phyloP scores from a whole-genome alignment of 495 filamentous ascomycete species.

The Staphylotrichum longicolle region DNA sequence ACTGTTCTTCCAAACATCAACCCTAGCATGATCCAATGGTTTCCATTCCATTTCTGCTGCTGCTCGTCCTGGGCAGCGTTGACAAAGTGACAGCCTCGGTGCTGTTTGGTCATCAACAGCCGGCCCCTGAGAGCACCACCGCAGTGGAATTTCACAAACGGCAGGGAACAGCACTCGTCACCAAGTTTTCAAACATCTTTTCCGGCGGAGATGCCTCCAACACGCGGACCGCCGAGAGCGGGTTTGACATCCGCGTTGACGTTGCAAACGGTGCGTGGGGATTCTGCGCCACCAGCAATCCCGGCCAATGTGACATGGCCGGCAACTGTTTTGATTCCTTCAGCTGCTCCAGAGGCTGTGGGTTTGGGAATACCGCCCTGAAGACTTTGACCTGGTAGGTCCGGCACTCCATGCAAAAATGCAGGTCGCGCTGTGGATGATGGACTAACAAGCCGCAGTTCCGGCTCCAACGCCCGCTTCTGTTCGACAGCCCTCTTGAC shows the following conservation, averaged over 20 bases:
- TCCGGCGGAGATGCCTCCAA: slow-evolving; percentile 12
- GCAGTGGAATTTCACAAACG: neutral
- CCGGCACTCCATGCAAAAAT: neutral
- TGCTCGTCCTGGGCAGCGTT: slow-evolving; percentile 18
- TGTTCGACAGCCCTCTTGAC: slow-evolving; percentile 28
- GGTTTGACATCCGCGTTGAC: slow-evolving; percentile 28
- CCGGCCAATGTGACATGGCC: slow-evolving; percentile 25
- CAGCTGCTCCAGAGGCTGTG: slow-evolving; percentile 20
- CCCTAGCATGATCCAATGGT: neutral
- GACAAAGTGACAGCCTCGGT: slow-evolving; percentile 10
- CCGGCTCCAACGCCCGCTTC: slow-evolving; percentile 15
- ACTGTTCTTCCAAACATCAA: neutral
- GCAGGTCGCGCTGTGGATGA: neutral
- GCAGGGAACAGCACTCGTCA: slow-evolving; percentile 7
- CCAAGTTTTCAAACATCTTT: slow-evolving; percentile 18
- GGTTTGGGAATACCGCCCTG: slow-evolving; percentile 6
- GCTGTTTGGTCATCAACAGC: neutral
- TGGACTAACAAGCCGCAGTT: slow-evolving; percentile 9
- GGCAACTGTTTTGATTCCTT: slow-evolving; percentile 27
- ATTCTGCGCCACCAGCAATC: slow-evolving; percentile 20
- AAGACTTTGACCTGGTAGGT: slow-evolving; percentile 29
- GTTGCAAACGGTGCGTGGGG: slow-evolving; percentile 23
- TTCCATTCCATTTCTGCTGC: neutral
- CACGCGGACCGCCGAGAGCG: slow-evolving; percentile 20
- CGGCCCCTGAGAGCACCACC: neutral